These are phyloP conservation scores for Neopestalotiopsis clavispora DNA, from an alignment of 2,329 filamentous ascomycete species.

Conservation along the genomic window DNA sequence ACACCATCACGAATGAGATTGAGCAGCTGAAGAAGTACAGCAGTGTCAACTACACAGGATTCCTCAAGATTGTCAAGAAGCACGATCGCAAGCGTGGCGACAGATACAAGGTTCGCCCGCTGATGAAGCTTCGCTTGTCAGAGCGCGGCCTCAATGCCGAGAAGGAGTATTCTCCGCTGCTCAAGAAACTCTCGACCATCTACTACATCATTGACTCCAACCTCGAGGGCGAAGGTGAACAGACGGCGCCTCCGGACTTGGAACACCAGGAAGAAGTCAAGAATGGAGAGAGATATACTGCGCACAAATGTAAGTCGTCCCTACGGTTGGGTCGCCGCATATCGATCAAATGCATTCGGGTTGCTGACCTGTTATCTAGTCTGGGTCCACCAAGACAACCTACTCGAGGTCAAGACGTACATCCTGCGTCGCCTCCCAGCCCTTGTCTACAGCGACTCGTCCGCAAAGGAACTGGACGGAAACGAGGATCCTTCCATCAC, in stretches of 20 bases:
- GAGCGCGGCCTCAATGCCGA: slow-evolving; percentile 94
- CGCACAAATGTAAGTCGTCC: slow-evolving; percentile 75
- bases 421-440: slow-evolving; percentile 90
- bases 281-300: slow-evolving; percentile 76
- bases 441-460: slow-evolving; percentile 89
- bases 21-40: slow-evolving; percentile 95
- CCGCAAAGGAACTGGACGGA: slow-evolving; percentile 80
- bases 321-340: slow-evolving; percentile 15
- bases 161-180: slow-evolving; percentile 81
- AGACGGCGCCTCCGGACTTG: slow-evolving; percentile 45
- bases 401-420: slow-evolving; percentile 95
- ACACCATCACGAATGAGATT: slow-evolving; percentile 86
- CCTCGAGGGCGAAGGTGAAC: slow-evolving; percentile 65
- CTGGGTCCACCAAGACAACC: slow-evolving; percentile 95
- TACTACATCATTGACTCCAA: slow-evolving; percentile 93
- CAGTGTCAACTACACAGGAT: slow-evolving; percentile 95
- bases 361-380: slow-evolving; percentile 50
- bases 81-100: slow-evolving; percentile 92
- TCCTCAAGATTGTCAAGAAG: slow-evolving; percentile 98
- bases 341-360: neutral
- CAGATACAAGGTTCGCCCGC: slow-evolving; percentile 85
- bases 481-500: slow-evolving; percentile 89
- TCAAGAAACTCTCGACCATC: slow-evolving; percentile 92
- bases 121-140: slow-evolving; percentile 89
- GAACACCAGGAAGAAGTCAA: slow-evolving; percentile 60